phyloP scores from a whole-genome alignment of 2,329 filamentous ascomycete genomes.

The Arthroderma sp. region DNA sequence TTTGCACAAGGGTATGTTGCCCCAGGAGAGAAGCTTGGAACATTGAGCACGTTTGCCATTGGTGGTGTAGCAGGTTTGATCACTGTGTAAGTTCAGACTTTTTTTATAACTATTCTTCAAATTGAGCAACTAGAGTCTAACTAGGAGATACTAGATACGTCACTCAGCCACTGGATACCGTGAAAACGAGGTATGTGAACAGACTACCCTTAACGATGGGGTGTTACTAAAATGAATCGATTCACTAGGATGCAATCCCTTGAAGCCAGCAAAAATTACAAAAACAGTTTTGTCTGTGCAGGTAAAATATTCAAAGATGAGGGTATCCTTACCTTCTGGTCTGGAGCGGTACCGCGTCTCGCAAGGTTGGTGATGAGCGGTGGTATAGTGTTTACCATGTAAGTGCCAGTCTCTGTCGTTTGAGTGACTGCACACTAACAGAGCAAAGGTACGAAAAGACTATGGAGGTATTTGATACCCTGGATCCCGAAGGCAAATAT shows the following conservation, averaged over 20 bases:
- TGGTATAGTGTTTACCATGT: slow-evolving; percentile 95
- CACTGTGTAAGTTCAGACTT: slow-evolving; percentile 55
- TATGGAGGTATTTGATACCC: slow-evolving; percentile 67
- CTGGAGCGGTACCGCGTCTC: slow-evolving; percentile 74
- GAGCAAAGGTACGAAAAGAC: slow-evolving; percentile 67
- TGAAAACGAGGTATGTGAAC: slow-evolving; percentile 59
- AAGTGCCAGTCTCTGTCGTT: slow-evolving; percentile 15
- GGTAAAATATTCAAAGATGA: slow-evolving; percentile 76
- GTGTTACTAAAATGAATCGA: neutral
- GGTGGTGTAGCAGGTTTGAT: slow-evolving; percentile 80
- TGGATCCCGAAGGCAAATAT: slow-evolving; percentile 76
- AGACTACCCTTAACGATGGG: slow-evolving; percentile 1
- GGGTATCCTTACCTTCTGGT: slow-evolving; percentile 84
- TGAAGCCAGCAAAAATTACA: slow-evolving; percentile 67
- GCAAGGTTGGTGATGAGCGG: slow-evolving; percentile 79
- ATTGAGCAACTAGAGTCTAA: neutral
- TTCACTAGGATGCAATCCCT: slow-evolving; percentile 76
- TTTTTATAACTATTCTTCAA: neutral
- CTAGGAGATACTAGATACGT: slow-evolving; percentile 27
- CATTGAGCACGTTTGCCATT: slow-evolving; percentile 76
- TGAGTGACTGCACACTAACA: neutral
- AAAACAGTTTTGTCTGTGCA: slow-evolving; percentile 76
- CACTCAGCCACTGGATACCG: slow-evolving; percentile 67
- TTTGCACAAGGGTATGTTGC: slow-evolving; percentile 82
- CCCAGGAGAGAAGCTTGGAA: slow-evolving; percentile 87